phyloP scores from a whole-genome alignment of 139 green algal genomes.

The Coelastrella sp. region DNA sequence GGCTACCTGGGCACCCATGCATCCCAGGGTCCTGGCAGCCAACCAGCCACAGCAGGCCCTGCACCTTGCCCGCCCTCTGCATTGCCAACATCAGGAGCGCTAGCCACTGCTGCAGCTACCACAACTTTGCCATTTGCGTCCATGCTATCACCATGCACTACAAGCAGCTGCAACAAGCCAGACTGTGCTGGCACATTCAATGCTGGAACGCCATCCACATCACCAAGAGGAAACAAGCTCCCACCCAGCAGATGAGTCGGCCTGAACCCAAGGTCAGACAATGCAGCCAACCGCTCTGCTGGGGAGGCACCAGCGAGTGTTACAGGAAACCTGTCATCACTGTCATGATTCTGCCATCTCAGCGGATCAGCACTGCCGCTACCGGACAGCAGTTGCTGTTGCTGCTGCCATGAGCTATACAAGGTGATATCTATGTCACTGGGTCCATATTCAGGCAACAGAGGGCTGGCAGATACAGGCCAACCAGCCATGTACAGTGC shows the following conservation, averaged over 20 bases:
- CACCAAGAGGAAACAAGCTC: background rate
- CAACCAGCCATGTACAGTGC: slow-evolving; percentile 26
- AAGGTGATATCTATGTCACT: slow-evolving; percentile 16
- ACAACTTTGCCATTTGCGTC: background rate
- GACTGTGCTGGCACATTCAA: background rate
- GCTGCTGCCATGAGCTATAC: slow-evolving; percentile 25
- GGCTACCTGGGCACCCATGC: slow-evolving; percentile 18
- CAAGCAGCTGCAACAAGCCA: slow-evolving; percentile 8
- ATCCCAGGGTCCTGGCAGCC: slow-evolving; percentile 27
- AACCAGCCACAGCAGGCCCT: background rate
- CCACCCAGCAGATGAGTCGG: background rate
- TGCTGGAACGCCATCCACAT: background rate
- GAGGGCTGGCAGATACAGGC: background rate
- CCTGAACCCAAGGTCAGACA: background rate
- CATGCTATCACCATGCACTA: slow-evolving; percentile 9
- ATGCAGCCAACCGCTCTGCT: background rate
- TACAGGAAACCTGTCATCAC: background rate
- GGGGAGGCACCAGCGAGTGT: background rate
- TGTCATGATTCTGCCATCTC: background rate
- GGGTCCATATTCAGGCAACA: slow-evolving; percentile 13
- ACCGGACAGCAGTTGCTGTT: slow-evolving; percentile 11
- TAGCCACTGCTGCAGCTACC: background rate
- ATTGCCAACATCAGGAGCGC: background rate
- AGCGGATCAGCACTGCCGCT: slow-evolving; percentile 11
- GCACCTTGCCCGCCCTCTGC: background rate